These are phyloP conservation scores for Bolboschoenus planiculmis DNA, from an alignment of 176 grass and related monocot genomes.

Conservation along the genomic window DNA sequence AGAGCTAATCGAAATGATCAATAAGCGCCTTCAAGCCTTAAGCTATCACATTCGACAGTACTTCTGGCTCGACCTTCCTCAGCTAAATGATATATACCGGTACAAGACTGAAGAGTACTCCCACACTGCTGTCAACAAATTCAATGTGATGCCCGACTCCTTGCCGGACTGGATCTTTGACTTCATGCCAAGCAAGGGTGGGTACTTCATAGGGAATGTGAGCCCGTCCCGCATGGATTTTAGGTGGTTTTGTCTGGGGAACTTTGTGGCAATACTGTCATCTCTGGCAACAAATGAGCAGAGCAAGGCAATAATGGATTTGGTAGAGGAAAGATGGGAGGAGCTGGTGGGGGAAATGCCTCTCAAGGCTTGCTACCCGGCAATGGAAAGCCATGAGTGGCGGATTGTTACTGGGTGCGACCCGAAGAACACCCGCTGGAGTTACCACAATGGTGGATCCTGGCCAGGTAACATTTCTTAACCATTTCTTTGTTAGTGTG, in stretches of 20 bases:
- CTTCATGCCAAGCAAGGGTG: constrained; percentile 63
- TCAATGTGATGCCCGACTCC: constrained; percentile 78
- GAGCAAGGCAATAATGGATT: constrained; percentile 65
- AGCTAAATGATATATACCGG: constrained; percentile 69
- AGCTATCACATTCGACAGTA: constrained; percentile 69
- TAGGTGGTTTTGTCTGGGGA: constrained; percentile 75
- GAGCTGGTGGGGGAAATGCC: constrained; percentile 77
- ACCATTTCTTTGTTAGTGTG: background rate
- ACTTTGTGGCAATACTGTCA: constrained; percentile 71
- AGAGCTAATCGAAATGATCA: constrained; percentile 42
- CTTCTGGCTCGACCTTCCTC: constrained; percentile 62
- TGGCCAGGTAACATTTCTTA: constrained; percentile 52
- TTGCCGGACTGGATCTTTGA: constrained; percentile 82
- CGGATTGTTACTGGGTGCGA: constrained; percentile 60
- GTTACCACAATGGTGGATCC: constrained; percentile 77
- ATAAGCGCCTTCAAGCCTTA: constrained; percentile 57
- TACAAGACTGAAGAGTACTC: constrained; percentile 90
- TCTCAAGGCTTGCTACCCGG: constrained; percentile 54
- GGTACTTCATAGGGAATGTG: constrained; percentile 80
- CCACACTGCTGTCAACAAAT: constrained; percentile 76
- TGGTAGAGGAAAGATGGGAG: constrained; percentile 58
- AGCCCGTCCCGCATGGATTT: constrained; percentile 81
- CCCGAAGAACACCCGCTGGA: constrained; percentile 81
- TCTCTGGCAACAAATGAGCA: constrained; percentile 52
- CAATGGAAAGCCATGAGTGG: constrained; percentile 76